These are phyloP conservation scores for Aspergillus sparsus DNA, from an alignment of 495 filamentous ascomycete species.

Conservation along the genomic window DNA sequence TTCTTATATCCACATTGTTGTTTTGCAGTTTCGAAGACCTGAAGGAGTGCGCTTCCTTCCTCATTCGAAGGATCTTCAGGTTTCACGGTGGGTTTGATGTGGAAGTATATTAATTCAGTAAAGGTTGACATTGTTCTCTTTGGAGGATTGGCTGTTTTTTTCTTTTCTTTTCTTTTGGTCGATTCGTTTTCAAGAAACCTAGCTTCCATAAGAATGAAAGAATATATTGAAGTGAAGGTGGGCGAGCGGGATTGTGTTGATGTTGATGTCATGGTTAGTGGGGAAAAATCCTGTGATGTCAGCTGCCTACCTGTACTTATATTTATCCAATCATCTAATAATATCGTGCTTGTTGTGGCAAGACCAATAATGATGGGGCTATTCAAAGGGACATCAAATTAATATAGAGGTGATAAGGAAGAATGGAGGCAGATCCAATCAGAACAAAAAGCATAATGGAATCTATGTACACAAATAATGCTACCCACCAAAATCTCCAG, in stretches of 20 bases:
- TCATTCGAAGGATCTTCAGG: slow-evolving; percentile 42
- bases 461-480: slow-evolving; percentile 26
- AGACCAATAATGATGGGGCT: slow-evolving; percentile 3
- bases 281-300: neutral
- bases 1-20: slow-evolving; percentile 39
- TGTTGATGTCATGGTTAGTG: neutral
- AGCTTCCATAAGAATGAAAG: neutral
- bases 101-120: slow-evolving; percentile 46
- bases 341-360: too few relatives aligned
- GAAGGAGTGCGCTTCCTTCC: slow-evolving; percentile 34
- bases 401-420: neutral
- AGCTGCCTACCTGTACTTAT: too few relatives aligned
- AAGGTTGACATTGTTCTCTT: slow-evolving; percentile 27
- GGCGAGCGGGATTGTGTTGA: neutral
- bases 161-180: neutral
- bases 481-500: slow-evolving; percentile 10
- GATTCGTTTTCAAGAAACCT: neutral
- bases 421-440: slow-evolving; percentile 5
- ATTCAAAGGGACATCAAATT: neutral
- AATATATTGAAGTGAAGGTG: too few relatives aligned
- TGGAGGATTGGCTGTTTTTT: neutral
- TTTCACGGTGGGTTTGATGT: slow-evolving; percentile 39
- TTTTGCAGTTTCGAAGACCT: slow-evolving; percentile 31
- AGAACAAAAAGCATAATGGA: neutral
- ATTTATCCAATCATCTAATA: too few relatives aligned